Base-by-base conservation (phyloP, 1,284 basidiomycete genomes). In the Austroboletus novae-zelandiae region DNA sequence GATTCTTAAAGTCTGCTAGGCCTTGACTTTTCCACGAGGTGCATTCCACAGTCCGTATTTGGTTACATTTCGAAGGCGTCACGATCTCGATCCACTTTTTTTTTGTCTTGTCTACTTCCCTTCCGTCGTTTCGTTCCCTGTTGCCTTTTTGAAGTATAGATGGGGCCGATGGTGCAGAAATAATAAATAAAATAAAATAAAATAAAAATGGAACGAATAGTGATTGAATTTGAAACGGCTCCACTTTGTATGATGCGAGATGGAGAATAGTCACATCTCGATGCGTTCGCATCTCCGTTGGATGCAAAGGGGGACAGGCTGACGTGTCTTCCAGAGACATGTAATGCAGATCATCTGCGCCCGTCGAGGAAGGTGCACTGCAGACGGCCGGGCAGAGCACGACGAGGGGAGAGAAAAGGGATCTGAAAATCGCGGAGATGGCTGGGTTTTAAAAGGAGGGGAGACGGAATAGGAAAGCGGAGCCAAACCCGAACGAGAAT, bases 401-500 rank as follows among this genome's bases (percentile, higher is more conserved):
- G n/a, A 14, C 13, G n/a, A 35, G 9, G 50, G 45, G 56, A 53
- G 27, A 48, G 43, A 40, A 25, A 52, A 36, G 58, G 42, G 14
- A 17, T 25, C 47, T 41, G 43, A 45, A 45, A 13, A 25, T 70
- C 68, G 64, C 64, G 57, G 64, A 64, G 66, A 37, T 52, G 0
- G 34, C 67, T 48, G 64, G 45, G 66, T 43, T 34, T 55, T 0
- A 69, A 69, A 43, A 15, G n/a, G 1, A 36, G 37, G 9, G 32
- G 32, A 43, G 43, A 39, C 56, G 53, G 58, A 49, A 5, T 50
- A 58, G 58, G 30, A 59, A 52, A 55, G 48, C 66, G 67, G 68
- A 67, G 54, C 57, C 53, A 66, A 53, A 68, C 61, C 51, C 48
- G 64, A 65, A 56, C 62, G 51, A 56, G 57, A 67, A 55, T 62